Evolutionary conservation across 352 stramenopile species (phyloP), one percentile per base, ranked within the genome.

Genomic region (Phytophthora kernoviae): DNA sequence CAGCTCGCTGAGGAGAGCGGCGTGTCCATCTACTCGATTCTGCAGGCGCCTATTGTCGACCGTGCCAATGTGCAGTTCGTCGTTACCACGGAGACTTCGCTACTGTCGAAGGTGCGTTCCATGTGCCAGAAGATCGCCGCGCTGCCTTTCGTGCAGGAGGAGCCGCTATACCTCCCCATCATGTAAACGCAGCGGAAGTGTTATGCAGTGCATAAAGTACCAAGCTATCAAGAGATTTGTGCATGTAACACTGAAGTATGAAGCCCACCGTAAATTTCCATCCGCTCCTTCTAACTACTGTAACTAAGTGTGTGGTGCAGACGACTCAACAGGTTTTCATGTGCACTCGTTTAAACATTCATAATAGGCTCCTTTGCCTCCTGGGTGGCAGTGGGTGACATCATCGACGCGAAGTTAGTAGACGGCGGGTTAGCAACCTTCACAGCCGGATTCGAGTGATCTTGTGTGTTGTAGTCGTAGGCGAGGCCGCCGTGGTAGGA

Each of bases 1-100:
- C 89, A 98, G 63, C 70, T 98, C 58, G 97, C 94, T 36, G 96
- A 98, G 74, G 82, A 98, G 57, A 84, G 96, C 66, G 88, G 90
- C 47, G 95, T 99, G 36, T 98, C 91, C 27, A 99, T 99, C 74
- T 96, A 98, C 83, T 98, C 95, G 50, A 98, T 99, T 67, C 75
- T 99, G 42, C 96, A 98, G 70, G 97, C 98, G 63, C 96, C 95
- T 7, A 97, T 98, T 47, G 81, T 87, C 15, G 96, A 98, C 74
- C 84, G 80, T 37, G 77, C 90, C 58, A 96, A 98, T 68, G 90
- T 98, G 44, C 86, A 97, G 60, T 98, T 98, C 73, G 96, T 98
- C 11, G 91, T 99, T 44, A 98, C 97, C 30, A 99, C 96, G 1
- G 96, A 99, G 63, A 88, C 91, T 50, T 89, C 96, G 40, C 69